phyloP scores from a whole-genome alignment of 1,139 yeast genomes.

The Nakaseomyces kungkrabaensis region DNA sequence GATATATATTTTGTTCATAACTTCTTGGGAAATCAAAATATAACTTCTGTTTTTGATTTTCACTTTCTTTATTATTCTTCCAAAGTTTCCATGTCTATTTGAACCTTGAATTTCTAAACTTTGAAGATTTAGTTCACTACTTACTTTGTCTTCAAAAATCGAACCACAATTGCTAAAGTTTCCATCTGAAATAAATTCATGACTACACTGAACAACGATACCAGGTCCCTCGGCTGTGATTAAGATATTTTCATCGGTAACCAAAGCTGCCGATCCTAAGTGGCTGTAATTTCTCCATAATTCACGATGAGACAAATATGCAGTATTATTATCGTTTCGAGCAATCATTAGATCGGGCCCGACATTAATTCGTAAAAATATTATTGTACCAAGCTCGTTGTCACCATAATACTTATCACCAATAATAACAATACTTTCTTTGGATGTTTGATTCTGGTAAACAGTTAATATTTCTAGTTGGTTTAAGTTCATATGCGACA shows the following conservation, averaged over 20 bases:
- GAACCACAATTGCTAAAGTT: neutral
- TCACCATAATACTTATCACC: constrained; percentile 36
- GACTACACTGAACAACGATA: constrained; percentile 24
- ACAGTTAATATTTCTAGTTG: constrained; percentile 15
- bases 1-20: constrained; percentile 28
- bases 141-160: neutral
- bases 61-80: constrained; percentile 10
- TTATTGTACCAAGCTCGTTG: constrained; percentile 35
- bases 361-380: constrained; percentile 31
- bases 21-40: constrained; percentile 17
- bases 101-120: constrained; percentile 6
- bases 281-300: constrained; percentile 28
- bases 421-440: constrained; percentile 35
- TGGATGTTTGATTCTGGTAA: constrained; percentile 32
- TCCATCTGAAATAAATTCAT: neutral
- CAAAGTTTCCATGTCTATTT: constrained; percentile 18
- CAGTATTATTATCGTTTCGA: no score
- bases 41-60: constrained; percentile 6
- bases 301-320: no score
- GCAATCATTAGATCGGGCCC: neutral
- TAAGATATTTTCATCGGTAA: constrained; percentile 13
- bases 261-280: constrained; percentile 28
- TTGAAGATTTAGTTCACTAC: neutral
- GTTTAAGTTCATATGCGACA: constrained; percentile 6
- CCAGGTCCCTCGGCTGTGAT: constrained; percentile 32